phyloP scores from a whole-genome alignment of 306 rosid species.

The Castanea crenata region DNA sequence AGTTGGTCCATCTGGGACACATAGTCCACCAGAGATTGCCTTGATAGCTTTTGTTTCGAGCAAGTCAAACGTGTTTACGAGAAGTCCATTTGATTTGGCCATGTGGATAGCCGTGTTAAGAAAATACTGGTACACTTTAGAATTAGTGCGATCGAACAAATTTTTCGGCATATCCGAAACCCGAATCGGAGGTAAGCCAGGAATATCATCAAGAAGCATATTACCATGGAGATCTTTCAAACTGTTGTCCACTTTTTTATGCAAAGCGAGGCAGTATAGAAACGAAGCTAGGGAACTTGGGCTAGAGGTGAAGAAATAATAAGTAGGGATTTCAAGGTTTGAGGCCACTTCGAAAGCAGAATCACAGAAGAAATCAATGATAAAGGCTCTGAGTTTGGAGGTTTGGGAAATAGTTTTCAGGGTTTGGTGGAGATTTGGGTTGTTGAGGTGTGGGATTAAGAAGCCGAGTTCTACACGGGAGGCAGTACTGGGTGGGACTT shows the following conservation, averaged over 20 bases:
- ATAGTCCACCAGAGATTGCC: neutral
- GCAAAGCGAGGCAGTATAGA: neutral
- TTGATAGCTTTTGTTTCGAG: neutral
- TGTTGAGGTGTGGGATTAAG: neutral
- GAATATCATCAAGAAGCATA: neutral
- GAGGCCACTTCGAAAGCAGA: neutral
- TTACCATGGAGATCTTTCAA: neutral
- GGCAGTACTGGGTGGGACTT: neutral
- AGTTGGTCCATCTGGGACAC: neutral
- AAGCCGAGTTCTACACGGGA: neutral
- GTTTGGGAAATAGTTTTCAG: neutral
- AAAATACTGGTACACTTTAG: neutral
- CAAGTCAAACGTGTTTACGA: neutral
- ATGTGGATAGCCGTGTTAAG: neutral
- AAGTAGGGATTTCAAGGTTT: neutral
- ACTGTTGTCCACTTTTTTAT: neutral
- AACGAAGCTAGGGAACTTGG: neutral
- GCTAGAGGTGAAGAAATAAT: neutral
- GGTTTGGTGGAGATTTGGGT: neutral
- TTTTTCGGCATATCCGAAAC: neutral
- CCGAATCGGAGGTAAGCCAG: neutral
- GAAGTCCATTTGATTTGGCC: neutral
- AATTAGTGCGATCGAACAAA: neutral
- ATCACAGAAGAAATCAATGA: neutral
- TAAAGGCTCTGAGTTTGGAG: neutral